Conservation (phyloP, 768 basidiomycete genomes). For the Calvatia gigantea region DNA sequence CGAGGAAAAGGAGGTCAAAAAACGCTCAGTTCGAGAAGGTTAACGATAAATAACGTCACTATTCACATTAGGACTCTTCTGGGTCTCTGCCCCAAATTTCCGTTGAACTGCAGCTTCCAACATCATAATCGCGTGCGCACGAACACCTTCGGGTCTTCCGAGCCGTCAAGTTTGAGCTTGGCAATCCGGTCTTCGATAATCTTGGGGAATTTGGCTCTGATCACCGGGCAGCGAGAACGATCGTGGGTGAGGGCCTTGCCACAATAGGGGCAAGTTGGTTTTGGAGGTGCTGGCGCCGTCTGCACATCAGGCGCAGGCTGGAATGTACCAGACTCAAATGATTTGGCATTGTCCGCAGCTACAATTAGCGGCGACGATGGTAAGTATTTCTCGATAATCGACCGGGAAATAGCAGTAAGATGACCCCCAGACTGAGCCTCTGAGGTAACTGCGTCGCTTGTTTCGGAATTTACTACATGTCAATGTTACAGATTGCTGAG, state of each 20-base stretch:
- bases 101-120: conserved; percentile 33
- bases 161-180: conserved; percentile 32
- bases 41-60: neutral
- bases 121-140: conserved; percentile 34
- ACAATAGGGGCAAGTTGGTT: conserved; percentile 39
- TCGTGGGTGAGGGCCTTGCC: conserved; percentile 39
- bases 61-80: conserved; percentile 1
- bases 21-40: neutral
- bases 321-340: neutral
- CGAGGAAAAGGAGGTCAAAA: neutral
- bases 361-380: neutral
- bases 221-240: conserved; percentile 45
- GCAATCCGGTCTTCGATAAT: conserved; percentile 42
- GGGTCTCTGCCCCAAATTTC: conserved; percentile 3
- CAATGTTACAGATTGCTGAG: conserved; percentile 1
- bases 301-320: neutral
- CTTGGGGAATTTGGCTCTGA: conserved; percentile 35
- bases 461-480: conserved; percentile 13
- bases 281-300: no score
- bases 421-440: neutral
- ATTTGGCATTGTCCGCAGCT: conserved; percentile 16
- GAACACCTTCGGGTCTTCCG: conserved; percentile 20
- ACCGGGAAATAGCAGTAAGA: neutral
- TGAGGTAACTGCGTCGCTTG: neutral
- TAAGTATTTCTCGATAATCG: conserved; percentile 11